A percentile compares a stretch with the other conserved stretches of the same genome.
These are phyloP conservation scores for Malus hybrid DNA, from an alignment of 331 rosid genomes.

Conservation along the genomic window DNA sequence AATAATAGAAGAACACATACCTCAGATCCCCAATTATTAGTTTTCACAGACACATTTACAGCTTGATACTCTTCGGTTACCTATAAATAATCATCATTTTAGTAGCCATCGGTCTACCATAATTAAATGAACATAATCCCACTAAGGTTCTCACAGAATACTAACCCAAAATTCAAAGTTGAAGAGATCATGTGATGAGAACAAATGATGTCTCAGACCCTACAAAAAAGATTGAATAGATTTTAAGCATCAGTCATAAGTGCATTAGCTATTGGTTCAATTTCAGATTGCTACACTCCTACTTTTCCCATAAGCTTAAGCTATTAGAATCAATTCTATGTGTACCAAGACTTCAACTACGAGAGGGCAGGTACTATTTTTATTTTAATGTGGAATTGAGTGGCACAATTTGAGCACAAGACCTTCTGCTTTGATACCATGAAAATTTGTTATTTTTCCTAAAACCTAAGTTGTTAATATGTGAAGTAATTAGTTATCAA, in stretches of 20 bases:
- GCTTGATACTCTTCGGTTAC: conserved; percentile 81
- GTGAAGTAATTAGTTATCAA: not conserved
- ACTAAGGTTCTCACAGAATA: conserved; percentile 24
- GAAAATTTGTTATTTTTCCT: not conserved
- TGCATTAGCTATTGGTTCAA: conserved; percentile 1
- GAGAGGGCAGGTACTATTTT: not conserved
- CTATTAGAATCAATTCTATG: not conserved
- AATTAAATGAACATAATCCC: conserved; percentile 9
- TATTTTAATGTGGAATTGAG: not conserved
- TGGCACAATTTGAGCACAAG: not conserved
- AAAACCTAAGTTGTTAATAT: not conserved
- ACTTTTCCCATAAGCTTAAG: not conserved
- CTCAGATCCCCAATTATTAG: conserved; percentile 54
- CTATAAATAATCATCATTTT: conserved; percentile 38
- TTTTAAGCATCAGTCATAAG: conserved; percentile 8
- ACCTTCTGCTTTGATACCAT: not conserved
- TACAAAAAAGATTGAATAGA: conserved; percentile 20
- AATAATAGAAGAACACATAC: conserved; percentile 16
- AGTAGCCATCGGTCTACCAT: conserved; percentile 7
- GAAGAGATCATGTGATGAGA: conserved; percentile 77
- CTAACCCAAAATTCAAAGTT: conserved; percentile 89
- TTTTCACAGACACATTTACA: conserved; percentile 74
- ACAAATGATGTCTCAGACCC: conserved; percentile 79
- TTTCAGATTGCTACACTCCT: not conserved
- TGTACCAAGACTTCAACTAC: not conserved